A percentile compares a stretch with the other conserved stretches of the same genome.
Evolutionary conservation across 768 basidiomycete genomes (phyloP).

Genomic region (Boletellus ananas): DNA sequence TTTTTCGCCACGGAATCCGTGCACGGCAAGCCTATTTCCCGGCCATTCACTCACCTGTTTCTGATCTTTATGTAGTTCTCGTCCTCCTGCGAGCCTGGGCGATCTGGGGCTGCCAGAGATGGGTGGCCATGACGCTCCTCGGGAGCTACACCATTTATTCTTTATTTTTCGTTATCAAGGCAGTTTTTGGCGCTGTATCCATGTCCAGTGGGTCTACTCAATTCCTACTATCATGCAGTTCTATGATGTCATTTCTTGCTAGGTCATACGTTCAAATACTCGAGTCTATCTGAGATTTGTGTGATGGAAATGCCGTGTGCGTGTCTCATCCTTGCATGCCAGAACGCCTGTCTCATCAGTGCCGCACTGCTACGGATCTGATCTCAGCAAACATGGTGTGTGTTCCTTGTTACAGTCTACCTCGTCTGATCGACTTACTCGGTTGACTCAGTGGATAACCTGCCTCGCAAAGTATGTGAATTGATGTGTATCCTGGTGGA

Average conservation of each 20-base stretch:
- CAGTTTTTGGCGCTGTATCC: not conserved
- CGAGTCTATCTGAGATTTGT: slow-evolving; percentile 2
- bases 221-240: not conserved
- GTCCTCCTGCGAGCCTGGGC: slow-evolving; percentile 19
- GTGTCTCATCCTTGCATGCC: not conserved
- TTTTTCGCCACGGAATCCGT: slow-evolving; percentile 10
- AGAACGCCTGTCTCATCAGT: not conserved
- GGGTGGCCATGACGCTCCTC: not conserved
- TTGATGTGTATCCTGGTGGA: not conserved
- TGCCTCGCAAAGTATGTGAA: slow-evolving; percentile 2
- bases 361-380: not conserved
- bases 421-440: not conserved
- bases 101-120: slow-evolving; percentile 13
- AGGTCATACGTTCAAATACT: not conserved
- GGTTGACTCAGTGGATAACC: slow-evolving; percentile 3
- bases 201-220: not conserved
- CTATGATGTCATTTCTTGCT: not conserved
- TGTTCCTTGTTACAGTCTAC: not conserved
- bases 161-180: not conserved
- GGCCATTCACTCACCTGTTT: not conserved
- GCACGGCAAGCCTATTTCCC: slow-evolving; percentile 7
- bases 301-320: not conserved
- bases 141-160: slow-evolving; percentile 7
- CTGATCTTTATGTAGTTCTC: slow-evolving; percentile 4
- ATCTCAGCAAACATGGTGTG: not conserved